Evolutionary conservation across 306 rosid species (phyloP).

Genomic region (Cucumis sativus): Cucumber_9930_V3 NC_026660.2:25072501-25073000

Average conservation of each 20-base stretch:
- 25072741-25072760: slow-evolving; percentile 5
- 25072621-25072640: slow-evolving; percentile 75
- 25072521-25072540: slow-evolving; percentile 44
- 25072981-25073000: too few relatives aligned
- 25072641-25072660: slow-evolving; percentile 84
- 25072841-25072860: not conserved
- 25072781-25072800: slow-evolving; percentile 46
- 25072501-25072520: slow-evolving; percentile 47
- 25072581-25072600: slow-evolving; percentile 46
- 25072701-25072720: not conserved
- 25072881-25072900: not conserved
- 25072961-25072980: too few relatives aligned
- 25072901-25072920: too few relatives aligned
- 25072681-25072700: not conserved
- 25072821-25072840: slow-evolving; percentile 20
- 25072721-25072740: slow-evolving; percentile 5
- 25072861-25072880: slow-evolving; percentile 3
- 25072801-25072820: slow-evolving; percentile 78
- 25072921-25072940: too few relatives aligned
- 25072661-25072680: slow-evolving; percentile 60
- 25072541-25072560: slow-evolving; percentile 28
- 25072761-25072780: slow-evolving; percentile 35
- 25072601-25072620: slow-evolving; percentile 33
- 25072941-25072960: too few relatives aligned
- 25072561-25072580: slow-evolving; percentile 32